A percentile compares a stretch with the other conserved stretches of the same genome.
Conservation (phyloP, 2,329 filamentous ascomycete species). For the Cladosporium sp. region DNA sequence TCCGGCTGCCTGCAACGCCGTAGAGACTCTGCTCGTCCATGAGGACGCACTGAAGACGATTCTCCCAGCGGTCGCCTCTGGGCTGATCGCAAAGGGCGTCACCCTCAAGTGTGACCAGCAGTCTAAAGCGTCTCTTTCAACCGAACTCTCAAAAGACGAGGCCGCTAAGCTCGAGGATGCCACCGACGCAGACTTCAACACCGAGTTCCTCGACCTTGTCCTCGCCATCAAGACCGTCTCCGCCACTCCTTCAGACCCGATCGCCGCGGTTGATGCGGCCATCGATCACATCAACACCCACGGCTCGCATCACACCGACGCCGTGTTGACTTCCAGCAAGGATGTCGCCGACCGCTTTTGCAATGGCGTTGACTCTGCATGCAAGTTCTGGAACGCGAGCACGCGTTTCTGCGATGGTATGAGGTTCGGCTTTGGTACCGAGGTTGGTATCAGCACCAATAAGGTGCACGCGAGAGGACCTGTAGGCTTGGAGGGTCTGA, state of each 20-base stretch:
- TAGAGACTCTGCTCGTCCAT: constrained; percentile 88
- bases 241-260: constrained; percentile 13
- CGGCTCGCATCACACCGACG: constrained; percentile 90
- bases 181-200: constrained; percentile 67
- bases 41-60: constrained; percentile 59
- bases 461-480: constrained; percentile 94
- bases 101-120: constrained; percentile 69
- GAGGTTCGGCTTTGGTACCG: constrained; percentile 94
- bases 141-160: constrained; percentile 38
- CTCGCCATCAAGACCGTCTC: constrained; percentile 77
- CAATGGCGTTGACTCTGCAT: constrained; percentile 76
- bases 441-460: constrained; percentile 97
- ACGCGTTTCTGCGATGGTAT: constrained; percentile 94
- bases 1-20: constrained; percentile 87
- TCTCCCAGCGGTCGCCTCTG: constrained; percentile 66
- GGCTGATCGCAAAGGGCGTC: constrained; percentile 70
- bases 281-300: constrained; percentile 86
- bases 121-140: constrained; percentile 58
- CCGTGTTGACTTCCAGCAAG: constrained; percentile 67
- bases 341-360: constrained; percentile 74
- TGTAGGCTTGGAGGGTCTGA: constrained; percentile 87
- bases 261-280: constrained; percentile 55
- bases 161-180: constrained; percentile 55
- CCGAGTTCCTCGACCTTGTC: constrained; percentile 80
- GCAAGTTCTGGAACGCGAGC: constrained; percentile 95